A percentile compares a stretch with the other conserved stretches of the same genome.
Evolutionary conservation across 163 green algal species (phyloP).

Genomic region (Chlorella variabilis): DNA sequence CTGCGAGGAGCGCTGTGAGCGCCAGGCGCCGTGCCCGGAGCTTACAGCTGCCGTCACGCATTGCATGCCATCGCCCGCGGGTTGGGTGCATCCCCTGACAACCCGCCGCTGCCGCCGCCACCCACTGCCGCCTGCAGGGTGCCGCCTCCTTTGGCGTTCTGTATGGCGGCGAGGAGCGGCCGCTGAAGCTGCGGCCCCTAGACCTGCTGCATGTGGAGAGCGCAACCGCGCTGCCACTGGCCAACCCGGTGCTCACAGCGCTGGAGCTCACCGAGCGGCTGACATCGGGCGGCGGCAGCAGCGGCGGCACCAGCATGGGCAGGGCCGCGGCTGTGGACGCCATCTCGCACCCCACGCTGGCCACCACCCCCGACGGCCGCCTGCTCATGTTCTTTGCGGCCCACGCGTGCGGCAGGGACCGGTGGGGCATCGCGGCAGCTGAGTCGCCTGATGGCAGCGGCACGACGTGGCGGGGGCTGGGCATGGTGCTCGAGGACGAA

Average conservation of each 20-base stretch:
- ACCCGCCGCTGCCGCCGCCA: background rate
- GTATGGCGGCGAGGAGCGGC: background rate
- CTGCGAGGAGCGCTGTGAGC: too few species aligned
- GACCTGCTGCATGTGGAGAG: conserved; percentile 15
- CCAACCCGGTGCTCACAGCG: conserved; percentile 42
- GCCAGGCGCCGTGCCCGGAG: too few species aligned
- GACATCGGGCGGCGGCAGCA: background rate
- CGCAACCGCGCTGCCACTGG: conserved; percentile 19
- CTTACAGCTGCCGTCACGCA: background rate
- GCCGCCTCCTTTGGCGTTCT: conserved; percentile 19
- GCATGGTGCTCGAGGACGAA: conserved; percentile 41
- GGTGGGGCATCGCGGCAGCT: conserved; percentile 45
- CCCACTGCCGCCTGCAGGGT: background rate
- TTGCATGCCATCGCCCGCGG: background rate
- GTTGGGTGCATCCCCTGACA: background rate
- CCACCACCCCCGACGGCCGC: background rate
- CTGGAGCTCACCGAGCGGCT: background rate
- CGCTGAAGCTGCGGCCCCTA: conserved; percentile 13
- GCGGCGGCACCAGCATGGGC: background rate
- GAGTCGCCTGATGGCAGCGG: conserved; percentile 47
- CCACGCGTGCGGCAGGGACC: background rate
- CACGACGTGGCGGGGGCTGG: conserved; percentile 41
- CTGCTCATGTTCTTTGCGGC: conserved; percentile 37
- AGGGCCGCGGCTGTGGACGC: background rate
- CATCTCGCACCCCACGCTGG: conserved; percentile 14